These are phyloP conservation scores for Nannizzia gypsea DNA, from an alignment of 2,329 filamentous ascomycete species.

Conservation along the genomic window DNA sequence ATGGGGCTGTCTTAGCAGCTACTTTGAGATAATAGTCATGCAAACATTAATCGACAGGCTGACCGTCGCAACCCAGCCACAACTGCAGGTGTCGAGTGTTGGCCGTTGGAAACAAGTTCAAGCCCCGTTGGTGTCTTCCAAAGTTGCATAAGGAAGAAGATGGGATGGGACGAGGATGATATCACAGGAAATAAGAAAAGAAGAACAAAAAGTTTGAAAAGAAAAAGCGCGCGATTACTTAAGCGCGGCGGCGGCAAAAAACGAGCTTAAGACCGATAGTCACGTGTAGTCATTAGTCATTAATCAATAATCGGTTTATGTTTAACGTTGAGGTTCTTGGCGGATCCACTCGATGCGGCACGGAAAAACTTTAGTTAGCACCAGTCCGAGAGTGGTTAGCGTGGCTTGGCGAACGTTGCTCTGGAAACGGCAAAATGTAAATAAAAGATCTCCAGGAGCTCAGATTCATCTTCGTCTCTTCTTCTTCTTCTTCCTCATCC, in stretches of 20 bases:
- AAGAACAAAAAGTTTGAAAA: background rate
- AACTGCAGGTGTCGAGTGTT: too few relatives aligned
- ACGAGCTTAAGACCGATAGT: background rate
- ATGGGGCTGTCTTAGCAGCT: background rate
- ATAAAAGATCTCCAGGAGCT: constrained; percentile 16
- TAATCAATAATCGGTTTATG: too few relatives aligned
- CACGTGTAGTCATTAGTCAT: too few relatives aligned
- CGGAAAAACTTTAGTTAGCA: constrained; percentile 8
- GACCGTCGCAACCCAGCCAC: too few relatives aligned
- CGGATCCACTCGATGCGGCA: background rate
- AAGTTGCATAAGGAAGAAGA: too few relatives aligned
- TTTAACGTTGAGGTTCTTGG: background rate
- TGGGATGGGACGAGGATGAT: background rate
- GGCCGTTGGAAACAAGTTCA: too few relatives aligned
- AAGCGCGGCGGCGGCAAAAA: background rate
- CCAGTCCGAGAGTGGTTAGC: constrained; percentile 20
- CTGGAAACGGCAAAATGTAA: constrained; percentile 24
- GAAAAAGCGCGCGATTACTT: background rate
- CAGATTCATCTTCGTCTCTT: constrained; percentile 10
- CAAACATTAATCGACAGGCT: background rate
- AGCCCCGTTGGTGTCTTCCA: too few relatives aligned
- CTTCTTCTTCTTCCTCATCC: constrained; percentile 17
- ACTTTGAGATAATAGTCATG: background rate
- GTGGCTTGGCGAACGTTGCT: constrained; percentile 24
- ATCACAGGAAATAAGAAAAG: background rate